Conservation (phyloP, 495 filamentous ascomycete genomes). For the Evernia prunastri region DNA sequence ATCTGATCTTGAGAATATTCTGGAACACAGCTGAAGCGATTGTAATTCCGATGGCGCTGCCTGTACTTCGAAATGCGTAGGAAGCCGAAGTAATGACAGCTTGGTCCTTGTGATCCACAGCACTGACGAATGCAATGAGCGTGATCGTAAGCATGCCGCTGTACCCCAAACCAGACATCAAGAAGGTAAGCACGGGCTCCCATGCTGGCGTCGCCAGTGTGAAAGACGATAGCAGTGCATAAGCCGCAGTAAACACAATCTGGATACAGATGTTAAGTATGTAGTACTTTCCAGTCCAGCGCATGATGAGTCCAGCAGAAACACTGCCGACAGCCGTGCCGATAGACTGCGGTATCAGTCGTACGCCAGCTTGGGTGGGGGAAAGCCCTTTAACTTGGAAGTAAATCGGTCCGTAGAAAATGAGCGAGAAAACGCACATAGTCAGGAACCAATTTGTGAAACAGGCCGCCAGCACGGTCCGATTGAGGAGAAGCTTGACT, state of each 20-base stretch:
- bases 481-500: constrained; percentile 54
- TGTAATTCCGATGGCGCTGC: constrained; percentile 26
- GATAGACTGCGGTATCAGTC: constrained; percentile 48
- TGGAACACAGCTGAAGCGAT: constrained; percentile 32
- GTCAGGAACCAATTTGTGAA: constrained; percentile 54
- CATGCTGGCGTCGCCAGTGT: constrained; percentile 43
- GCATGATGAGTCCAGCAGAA: constrained; percentile 56
- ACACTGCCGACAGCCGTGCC: constrained; percentile 58
- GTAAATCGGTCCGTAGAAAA: constrained; percentile 67
- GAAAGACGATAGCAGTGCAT: constrained; percentile 44
- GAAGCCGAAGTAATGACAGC: constrained; percentile 30
- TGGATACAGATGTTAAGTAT: constrained; percentile 46
- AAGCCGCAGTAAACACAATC: constrained; percentile 37
- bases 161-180: constrained; percentile 56
- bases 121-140: constrained; percentile 58
- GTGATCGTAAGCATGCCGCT: constrained; percentile 62
- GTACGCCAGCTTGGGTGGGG: constrained; percentile 53
- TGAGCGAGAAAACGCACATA: constrained; percentile 33
- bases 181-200: constrained; percentile 52
- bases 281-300: constrained; percentile 57
- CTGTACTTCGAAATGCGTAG: constrained; percentile 21
- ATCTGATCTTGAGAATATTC: constrained; percentile 44
- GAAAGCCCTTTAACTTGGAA: constrained; percentile 59
- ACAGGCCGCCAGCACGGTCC: constrained; percentile 58
- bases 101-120: constrained; percentile 65